Conservation (phyloP, 2,329 filamentous ascomycete species). For the Lasiodiplodia sp. region DNA sequence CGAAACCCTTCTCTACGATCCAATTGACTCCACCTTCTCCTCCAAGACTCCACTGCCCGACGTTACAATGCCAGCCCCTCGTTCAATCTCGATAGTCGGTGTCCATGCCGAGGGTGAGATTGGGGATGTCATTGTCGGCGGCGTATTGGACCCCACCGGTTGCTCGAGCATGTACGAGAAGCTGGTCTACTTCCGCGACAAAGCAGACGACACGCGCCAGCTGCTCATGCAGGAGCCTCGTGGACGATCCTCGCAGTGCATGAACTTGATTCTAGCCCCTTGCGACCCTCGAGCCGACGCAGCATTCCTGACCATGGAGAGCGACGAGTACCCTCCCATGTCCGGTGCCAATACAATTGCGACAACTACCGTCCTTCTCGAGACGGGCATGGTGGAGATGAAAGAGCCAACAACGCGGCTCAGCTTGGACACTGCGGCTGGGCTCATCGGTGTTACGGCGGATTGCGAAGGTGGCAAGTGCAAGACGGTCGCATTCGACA, state of each 20-base stretch:
- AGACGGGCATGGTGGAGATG: conserved; percentile 58
- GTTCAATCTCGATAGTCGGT: conserved; percentile 36
- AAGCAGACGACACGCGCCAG: conserved; percentile 52
- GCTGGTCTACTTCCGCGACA: conserved; percentile 51
- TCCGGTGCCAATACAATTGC: conserved; percentile 57
- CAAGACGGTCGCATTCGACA: conserved; percentile 54
- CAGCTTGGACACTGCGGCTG: conserved; percentile 55
- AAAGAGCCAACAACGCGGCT: conserved; percentile 53
- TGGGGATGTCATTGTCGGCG: conserved; percentile 59
- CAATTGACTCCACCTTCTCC: too few species aligned
- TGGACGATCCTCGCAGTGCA: conserved; percentile 51
- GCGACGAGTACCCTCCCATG: conserved; percentile 56
- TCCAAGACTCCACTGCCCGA: not conserved
- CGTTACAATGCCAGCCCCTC: not conserved
- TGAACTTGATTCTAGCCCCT: conserved; percentile 52
- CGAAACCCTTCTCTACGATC: not conserved
- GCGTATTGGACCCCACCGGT: conserved; percentile 53
- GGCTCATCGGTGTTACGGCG: conserved; percentile 51
- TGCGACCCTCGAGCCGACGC: conserved; percentile 55
- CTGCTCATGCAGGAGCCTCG: conserved; percentile 57
- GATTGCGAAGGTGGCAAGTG: conserved; percentile 55
- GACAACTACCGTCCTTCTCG: conserved; percentile 54
- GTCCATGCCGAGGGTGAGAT: conserved; percentile 55
- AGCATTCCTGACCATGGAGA: conserved; percentile 57
- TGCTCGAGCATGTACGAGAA: conserved; percentile 59